Evolutionary conservation across 768 basidiomycete species (phyloP).

Genomic region (Boletus sensibilis): DNA sequence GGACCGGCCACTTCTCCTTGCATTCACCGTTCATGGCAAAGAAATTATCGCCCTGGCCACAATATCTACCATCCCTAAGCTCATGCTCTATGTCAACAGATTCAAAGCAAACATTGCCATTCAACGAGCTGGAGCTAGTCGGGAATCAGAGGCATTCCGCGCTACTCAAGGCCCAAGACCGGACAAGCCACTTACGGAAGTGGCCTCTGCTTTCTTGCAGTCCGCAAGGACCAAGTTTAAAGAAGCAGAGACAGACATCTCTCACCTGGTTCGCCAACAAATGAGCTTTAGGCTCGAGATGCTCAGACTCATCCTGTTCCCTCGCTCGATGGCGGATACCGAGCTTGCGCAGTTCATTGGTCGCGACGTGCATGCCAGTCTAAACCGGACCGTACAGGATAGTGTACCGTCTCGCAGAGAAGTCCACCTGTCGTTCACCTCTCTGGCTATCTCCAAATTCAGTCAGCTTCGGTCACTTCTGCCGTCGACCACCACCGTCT

Average conservation of each 20-base stretch:
- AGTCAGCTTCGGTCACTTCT: constrained; percentile 57
- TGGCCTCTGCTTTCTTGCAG: constrained; percentile 81
- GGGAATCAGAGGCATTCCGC: constrained; percentile 77
- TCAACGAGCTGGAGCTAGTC: constrained; percentile 73
- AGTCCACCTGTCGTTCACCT: constrained; percentile 68
- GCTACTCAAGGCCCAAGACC: constrained; percentile 70
- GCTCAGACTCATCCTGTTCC: constrained; percentile 73
- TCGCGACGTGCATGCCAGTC: constrained; percentile 62
- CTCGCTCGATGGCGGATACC: constrained; percentile 72
- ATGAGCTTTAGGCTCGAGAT: constrained; percentile 67
- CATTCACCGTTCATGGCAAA: constrained; percentile 73
- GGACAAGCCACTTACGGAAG: constrained; percentile 77
- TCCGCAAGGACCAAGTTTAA: constrained; percentile 71
- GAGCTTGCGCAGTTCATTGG: constrained; percentile 78
- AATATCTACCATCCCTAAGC: constrained; percentile 72
- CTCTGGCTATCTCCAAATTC: constrained; percentile 74
- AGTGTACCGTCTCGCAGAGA: constrained; percentile 55
- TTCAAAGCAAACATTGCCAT: constrained; percentile 70
- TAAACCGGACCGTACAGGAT: constrained; percentile 61
- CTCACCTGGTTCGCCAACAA: constrained; percentile 65
- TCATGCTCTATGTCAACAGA: constrained; percentile 71
- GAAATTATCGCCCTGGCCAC: constrained; percentile 67
- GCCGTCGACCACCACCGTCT: constrained; percentile 36
- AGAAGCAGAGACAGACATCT: constrained; percentile 59
- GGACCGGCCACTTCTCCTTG: constrained; percentile 59